phyloP scores from a whole-genome alignment of 108 stramenopile genomes.

The Nitzschia sp. region DNA sequence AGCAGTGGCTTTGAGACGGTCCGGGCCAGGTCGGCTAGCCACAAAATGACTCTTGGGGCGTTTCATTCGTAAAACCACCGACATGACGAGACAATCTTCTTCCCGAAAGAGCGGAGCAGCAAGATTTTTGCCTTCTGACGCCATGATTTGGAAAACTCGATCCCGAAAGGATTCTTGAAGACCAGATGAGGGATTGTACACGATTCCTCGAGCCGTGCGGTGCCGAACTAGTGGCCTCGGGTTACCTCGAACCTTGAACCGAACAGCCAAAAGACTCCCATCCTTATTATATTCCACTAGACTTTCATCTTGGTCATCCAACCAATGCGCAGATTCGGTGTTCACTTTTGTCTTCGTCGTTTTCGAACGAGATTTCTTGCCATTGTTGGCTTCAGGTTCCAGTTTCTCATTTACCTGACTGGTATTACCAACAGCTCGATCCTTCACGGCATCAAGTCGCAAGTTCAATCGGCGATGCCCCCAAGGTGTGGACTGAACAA shows the following conservation, averaged over 20 bases:
- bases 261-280: constrained; percentile 7
- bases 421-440: too few species aligned
- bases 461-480: too few species aligned
- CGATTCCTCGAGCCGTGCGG: constrained; percentile 64
- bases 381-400: too few species aligned
- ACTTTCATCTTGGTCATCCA: constrained; percentile 4
- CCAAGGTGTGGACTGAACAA: too few species aligned
- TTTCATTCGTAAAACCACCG: constrained; percentile 68
- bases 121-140: neutral
- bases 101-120: constrained; percentile 29
- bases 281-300: constrained; percentile 4
- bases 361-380: too few species aligned
- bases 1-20: constrained; percentile 48
- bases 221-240: constrained; percentile 81
- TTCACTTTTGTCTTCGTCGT: constrained; percentile 2
- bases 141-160: constrained; percentile 40
- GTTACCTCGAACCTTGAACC: constrained; percentile 70
- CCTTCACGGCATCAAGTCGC: too few species aligned
- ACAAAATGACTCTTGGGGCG: constrained; percentile 78
- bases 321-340: constrained; percentile 25
- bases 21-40: constrained; percentile 44
- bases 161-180: constrained; percentile 67
- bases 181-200: constrained; percentile 79
- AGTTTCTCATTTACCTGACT: too few species aligned
- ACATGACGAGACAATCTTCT: constrained; percentile 42